Conservation (phyloP, 106 monocot genomes). For the Dendrobium catenatum region DNA sequence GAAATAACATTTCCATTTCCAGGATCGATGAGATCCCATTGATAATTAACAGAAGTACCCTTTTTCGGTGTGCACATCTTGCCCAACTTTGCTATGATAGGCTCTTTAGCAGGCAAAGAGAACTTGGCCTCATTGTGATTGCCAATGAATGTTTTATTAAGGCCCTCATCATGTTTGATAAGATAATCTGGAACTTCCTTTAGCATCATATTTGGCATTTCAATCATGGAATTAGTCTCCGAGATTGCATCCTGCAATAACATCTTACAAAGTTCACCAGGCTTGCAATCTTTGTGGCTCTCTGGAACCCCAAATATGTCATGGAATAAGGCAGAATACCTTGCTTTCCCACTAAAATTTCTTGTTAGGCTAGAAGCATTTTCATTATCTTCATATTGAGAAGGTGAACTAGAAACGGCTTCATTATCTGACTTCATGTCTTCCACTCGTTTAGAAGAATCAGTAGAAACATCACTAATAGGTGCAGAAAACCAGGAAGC, state of each 20-base stretch:
- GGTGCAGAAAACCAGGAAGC: slow-evolving; percentile 12
- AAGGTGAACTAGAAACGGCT: slow-evolving; percentile 7
- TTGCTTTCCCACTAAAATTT: slow-evolving; percentile 8
- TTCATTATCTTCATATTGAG: slow-evolving; percentile 5
- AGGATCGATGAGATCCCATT: slow-evolving; percentile 1
- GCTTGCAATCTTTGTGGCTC: not conserved
- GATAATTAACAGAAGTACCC: not conserved
- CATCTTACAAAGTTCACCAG: not conserved
- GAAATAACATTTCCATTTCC: not conserved
- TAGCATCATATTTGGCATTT: slow-evolving; percentile 2
- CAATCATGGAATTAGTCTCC: not conserved
- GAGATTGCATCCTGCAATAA: not conserved
- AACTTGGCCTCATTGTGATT: slow-evolving; percentile 4
- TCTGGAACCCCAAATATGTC: slow-evolving; percentile 33
- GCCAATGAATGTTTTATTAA: slow-evolving; percentile 3
- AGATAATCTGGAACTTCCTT: slow-evolving; percentile 8
- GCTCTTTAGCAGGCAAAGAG: not conserved
- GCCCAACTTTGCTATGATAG: not conserved
- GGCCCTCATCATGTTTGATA: slow-evolving; percentile 8
- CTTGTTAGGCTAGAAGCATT: slow-evolving; percentile 12
- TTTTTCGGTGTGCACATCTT: slow-evolving; percentile 13
- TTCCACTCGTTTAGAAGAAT: slow-evolving; percentile 2
- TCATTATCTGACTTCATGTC: slow-evolving; percentile 5
- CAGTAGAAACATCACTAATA: not conserved
- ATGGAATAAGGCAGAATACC: not conserved